phyloP scores from a whole-genome alignment of 768 basidiomycete genomes.

The Phaeotremella fagi region DNA sequence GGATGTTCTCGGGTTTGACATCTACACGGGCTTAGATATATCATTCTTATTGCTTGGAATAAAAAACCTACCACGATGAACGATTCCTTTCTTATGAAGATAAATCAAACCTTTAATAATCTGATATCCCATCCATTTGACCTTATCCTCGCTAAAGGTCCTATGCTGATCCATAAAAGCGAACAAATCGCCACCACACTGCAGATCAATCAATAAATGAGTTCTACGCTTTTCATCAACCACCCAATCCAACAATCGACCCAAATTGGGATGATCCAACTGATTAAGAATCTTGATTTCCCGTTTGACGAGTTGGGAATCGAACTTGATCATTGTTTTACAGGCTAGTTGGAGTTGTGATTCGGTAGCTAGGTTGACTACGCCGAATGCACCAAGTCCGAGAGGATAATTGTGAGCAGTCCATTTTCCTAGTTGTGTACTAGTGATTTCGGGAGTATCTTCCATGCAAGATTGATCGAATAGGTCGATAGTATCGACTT shows the following conservation, averaged over 20 bases:
- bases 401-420: conserved; percentile 20
- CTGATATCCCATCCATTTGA: conserved; percentile 21
- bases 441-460: background rate
- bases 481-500: background rate
- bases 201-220: conserved; percentile 21
- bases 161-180: conserved; percentile 15
- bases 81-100: conserved; percentile 22
- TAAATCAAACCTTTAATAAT: conserved; percentile 14
- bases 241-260: conserved; percentile 15
- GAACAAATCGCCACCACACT: conserved; percentile 29
- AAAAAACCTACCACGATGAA: conserved; percentile 26
- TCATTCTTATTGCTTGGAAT: background rate
- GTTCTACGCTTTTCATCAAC: conserved; percentile 4
- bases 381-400: conserved; percentile 21
- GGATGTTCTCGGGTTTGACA: conserved; percentile 33
- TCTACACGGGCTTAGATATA: conserved; percentile 8
- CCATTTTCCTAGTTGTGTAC: conserved; percentile 5
- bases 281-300: conserved; percentile 14
- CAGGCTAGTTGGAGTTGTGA: conserved; percentile 15
- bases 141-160: conserved; percentile 17
- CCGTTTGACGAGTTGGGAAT: background rate
- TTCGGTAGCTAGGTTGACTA: conserved; percentile 22
- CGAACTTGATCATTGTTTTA: conserved; percentile 9
- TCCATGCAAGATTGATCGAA: background rate
- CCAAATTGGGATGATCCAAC: conserved; percentile 24